Conservation (phyloP, 1,284 basidiomycete species). For the Entoloma clypeatum region DNA sequence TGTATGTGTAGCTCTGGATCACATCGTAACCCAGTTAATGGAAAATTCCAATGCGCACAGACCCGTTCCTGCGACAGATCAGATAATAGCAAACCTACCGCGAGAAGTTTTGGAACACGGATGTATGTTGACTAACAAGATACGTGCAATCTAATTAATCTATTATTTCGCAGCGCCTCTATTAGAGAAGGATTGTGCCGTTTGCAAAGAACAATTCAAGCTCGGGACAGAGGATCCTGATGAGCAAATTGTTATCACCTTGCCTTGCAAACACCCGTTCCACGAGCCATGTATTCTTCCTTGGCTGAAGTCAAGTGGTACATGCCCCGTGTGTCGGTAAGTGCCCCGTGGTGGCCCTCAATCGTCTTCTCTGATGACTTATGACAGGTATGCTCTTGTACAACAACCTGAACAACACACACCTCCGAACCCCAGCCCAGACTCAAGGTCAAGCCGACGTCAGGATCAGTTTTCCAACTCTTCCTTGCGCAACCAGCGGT, state of each 20-base stretch:
- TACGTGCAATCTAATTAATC: constrained; percentile 4
- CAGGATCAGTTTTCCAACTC: constrained; percentile 4
- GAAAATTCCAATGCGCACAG: constrained; percentile 62
- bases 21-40: constrained; percentile 76
- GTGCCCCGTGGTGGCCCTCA: constrained; percentile 19
- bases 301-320: constrained; percentile 80
- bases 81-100: constrained; percentile 59
- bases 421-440: constrained; percentile 17
- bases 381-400: constrained; percentile 47
- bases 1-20: constrained; percentile 59
- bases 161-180: constrained; percentile 39
- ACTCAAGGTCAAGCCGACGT: constrained; percentile 9
- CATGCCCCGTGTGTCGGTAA: constrained; percentile 81
- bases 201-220: constrained; percentile 76
- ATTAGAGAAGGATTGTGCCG: constrained; percentile 68
- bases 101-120: constrained; percentile 56
- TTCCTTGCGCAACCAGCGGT: neutral
- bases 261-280: constrained; percentile 80
- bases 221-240: constrained; percentile 64
- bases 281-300: constrained; percentile 78
- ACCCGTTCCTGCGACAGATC: constrained; percentile 73
- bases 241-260: constrained; percentile 63
- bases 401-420: constrained; percentile 45
- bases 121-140: constrained; percentile 42
- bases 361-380: constrained; percentile 4